phyloP scores from a whole-genome alignment of 306 rosid species.

The Calophaca sinica region DNA sequence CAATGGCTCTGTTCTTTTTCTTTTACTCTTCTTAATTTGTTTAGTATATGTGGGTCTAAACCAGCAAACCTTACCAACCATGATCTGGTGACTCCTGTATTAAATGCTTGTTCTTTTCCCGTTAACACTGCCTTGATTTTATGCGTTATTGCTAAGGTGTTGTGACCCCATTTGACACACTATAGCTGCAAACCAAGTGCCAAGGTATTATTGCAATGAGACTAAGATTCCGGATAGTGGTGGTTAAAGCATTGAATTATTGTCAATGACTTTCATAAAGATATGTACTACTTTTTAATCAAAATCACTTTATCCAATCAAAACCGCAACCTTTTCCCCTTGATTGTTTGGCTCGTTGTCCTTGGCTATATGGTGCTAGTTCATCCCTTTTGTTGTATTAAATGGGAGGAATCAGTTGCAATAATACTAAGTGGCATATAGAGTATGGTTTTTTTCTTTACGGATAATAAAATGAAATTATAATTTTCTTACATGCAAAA shows the following conservation, averaged over 20 bases:
- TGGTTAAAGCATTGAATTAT: slow-evolving; percentile 41
- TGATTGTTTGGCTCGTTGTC: slow-evolving; percentile 32
- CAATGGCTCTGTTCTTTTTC: slow-evolving; percentile 12
- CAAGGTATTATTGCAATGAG: slow-evolving; percentile 1
- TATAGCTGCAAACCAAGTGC: slow-evolving; percentile 22
- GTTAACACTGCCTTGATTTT: slow-evolving; percentile 50
- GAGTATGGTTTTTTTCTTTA: too few species aligned
- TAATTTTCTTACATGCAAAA: too few species aligned
- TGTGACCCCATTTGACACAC: slow-evolving; percentile 43
- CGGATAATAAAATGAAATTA: too few species aligned
- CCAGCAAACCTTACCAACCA: slow-evolving; percentile 16
- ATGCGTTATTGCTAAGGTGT: slow-evolving; percentile 24
- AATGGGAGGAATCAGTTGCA: slow-evolving; percentile 23
- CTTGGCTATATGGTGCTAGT: background rate
- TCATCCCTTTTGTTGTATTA: slow-evolving; percentile 36
- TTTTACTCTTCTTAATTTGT: slow-evolving; percentile 19
- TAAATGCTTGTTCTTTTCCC: slow-evolving; percentile 40
- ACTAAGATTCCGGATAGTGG: slow-evolving; percentile 41
- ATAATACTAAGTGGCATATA: too few species aligned
- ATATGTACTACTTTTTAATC: slow-evolving; percentile 23
- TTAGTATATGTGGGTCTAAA: slow-evolving; percentile 37
- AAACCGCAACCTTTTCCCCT: slow-evolving; percentile 25
- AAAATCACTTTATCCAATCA: slow-evolving; percentile 42
- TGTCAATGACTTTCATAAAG: background rate
- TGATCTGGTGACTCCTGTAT: background rate